These are phyloP conservation scores for Kalmanozyma brasiliensis DNA, from an alignment of 1,284 basidiomycete species.

Conservation along the genomic window DNA sequence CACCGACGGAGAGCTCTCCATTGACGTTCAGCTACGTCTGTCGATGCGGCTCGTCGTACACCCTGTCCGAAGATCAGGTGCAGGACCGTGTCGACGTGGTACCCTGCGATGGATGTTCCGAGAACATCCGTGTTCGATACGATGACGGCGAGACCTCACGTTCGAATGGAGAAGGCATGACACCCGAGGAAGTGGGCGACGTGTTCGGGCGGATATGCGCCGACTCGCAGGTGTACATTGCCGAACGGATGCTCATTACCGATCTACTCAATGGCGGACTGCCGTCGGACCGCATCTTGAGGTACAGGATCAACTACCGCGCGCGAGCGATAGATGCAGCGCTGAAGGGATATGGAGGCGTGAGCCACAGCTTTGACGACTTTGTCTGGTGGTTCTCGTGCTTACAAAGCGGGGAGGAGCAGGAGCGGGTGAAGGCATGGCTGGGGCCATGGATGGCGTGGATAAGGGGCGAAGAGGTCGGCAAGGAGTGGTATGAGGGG, in stretches of 20 bases:
- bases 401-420: slow-evolving; percentile 1
- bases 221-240: slow-evolving; percentile 50
- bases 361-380: slow-evolving; percentile 51
- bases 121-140: slow-evolving; percentile 35
- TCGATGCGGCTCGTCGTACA: slow-evolving; percentile 31
- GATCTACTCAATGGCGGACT: slow-evolving; percentile 27
- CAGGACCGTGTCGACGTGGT: slow-evolving; percentile 26
- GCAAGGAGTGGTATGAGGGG: slow-evolving; percentile 16
- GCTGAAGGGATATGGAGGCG: slow-evolving; percentile 18
- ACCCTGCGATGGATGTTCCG: slow-evolving; percentile 42
- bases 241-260: slow-evolving; percentile 38
- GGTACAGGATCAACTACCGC: slow-evolving; percentile 44
- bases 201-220: slow-evolving; percentile 31
- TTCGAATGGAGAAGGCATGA: too few relatives aligned
- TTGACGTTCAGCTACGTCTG: slow-evolving; percentile 31
- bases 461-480: slow-evolving; percentile 17
- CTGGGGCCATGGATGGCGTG: slow-evolving; percentile 21
- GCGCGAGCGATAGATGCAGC: slow-evolving; percentile 14
- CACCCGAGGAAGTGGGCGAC: slow-evolving; percentile 11
- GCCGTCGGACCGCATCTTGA: slow-evolving; percentile 8
- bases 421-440: slow-evolving; percentile 15
- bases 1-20: slow-evolving; percentile 1
- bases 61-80: slow-evolving; percentile 22
- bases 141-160: slow-evolving; percentile 11
- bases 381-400: slow-evolving; percentile 36